Conservation (phyloP, 2,329 filamentous ascomycete genomes). For the Tolypocladium tundrense region DNA sequence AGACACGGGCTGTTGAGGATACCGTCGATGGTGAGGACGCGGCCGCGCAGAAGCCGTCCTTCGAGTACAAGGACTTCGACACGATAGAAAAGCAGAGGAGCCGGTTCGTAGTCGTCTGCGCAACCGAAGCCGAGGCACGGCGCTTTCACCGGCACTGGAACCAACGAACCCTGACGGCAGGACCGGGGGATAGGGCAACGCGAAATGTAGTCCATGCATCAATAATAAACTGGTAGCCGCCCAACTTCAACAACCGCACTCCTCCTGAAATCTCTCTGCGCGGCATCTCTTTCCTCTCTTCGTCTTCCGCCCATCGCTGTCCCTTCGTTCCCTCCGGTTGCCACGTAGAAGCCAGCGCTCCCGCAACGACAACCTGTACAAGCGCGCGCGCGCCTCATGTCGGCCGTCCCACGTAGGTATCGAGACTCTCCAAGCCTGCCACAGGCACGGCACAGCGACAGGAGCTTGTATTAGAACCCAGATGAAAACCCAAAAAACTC, state of each 20-base stretch:
- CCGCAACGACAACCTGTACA: neutral
- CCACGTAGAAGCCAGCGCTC: neutral
- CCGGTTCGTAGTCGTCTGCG: slow-evolving; percentile 23
- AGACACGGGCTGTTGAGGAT: neutral
- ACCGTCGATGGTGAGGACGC: slow-evolving; percentile 6
- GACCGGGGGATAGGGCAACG: slow-evolving; percentile 1
- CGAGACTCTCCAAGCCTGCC: neutral
- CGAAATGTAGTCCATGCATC: slow-evolving; percentile 18
- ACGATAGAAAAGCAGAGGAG: slow-evolving; percentile 10
- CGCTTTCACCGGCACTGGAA: slow-evolving; percentile 33
- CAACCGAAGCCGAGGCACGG: slow-evolving; percentile 21
- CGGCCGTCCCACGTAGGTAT: neutral
- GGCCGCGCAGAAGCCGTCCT: neutral
- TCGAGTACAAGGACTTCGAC: slow-evolving; percentile 3
- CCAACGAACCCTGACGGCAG: slow-evolving; percentile 16
- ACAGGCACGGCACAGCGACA: slow-evolving; percentile 12
- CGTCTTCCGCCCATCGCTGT: neutral
- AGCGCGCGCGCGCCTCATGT: neutral
- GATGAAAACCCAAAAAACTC: slow-evolving; percentile 36
- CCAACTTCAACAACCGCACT: slow-evolving; percentile 1
- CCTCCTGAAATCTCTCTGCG: neutral
- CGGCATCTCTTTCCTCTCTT: neutral
- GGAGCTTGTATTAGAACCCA: slow-evolving; percentile 32
- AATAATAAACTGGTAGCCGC: slow-evolving; percentile 21
- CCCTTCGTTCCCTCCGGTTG: neutral